Base-by-base conservation (phyloP, 2,329 filamentous ascomycete species). In the Dactylellina sp. region DNA sequence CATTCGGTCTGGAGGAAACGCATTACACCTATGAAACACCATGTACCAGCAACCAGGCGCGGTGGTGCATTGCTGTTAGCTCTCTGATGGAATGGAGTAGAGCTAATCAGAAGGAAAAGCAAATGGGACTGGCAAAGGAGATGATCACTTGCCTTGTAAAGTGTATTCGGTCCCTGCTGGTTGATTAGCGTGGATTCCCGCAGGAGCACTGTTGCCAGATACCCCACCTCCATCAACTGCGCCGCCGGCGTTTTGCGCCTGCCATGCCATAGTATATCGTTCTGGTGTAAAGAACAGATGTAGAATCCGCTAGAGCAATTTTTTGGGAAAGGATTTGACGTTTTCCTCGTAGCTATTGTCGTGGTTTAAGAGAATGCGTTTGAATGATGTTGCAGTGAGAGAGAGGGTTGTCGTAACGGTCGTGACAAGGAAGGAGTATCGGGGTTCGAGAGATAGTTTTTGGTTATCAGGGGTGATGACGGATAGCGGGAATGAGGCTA, bases 1-100 rank as follows among this genome's bases (percentile, higher is more conserved):
- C 95, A 99, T 87, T 99, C 94, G 52, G 95, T 95, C 83, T 99
- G 95, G 40, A 99, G 88, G 81, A 99, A 99, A 82, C 95, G 93
- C 95, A 99, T 99, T 39, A 99, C 95, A 80, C 95, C 92, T 95
- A 78, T 76, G 81, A 79, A 63, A 56, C 18, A 6, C 25, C 39
- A 37, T 25, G 28, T 24, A 71, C 57, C 44, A 25, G 32, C 22
- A 25, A 12, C 44, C n/a, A 32, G 24, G 12, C 25, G n/a, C 18
- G 25, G 18, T 28, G 7, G 46, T 32, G 3, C 16, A n/a, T 35
- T 49, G 18, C 11, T n/a, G 28, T 61, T 52, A 61, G 37, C 42
- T 14, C 32, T 22, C 4, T 6, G 28, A 50, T 32, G 28, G 35
- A 11, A 35, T 39, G 20, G n/a, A 39, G 11, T 14, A 28, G 7